Conservation (phyloP, 2,329 filamentous ascomycete genomes). For the Fusarium brevicatenulatum region DNA sequence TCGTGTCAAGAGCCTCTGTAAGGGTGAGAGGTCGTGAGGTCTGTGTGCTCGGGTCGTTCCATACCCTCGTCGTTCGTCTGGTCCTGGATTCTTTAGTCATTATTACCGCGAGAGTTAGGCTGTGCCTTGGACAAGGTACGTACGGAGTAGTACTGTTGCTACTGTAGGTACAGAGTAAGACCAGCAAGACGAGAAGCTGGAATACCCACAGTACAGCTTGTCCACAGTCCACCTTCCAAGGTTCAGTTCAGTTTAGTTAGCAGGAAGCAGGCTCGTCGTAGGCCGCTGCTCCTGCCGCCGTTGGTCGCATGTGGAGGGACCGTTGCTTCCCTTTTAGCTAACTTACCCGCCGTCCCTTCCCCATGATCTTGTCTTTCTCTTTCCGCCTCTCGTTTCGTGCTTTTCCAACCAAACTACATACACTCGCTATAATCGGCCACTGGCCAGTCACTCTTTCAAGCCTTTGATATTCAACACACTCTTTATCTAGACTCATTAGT, state of each 20-base stretch:
- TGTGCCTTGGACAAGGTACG: conserved; percentile 1
- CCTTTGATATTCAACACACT: conserved; percentile 38
- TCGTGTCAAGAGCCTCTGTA: conserved; percentile 27
- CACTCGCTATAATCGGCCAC: conserved; percentile 44
- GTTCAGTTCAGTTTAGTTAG: conserved; percentile 7
- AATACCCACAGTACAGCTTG: conserved; percentile 30
- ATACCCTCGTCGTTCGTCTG: conserved; percentile 28
- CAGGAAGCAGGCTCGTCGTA: background rate
- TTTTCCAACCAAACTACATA: conserved; percentile 39
- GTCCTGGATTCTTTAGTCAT: conserved; percentile 12
- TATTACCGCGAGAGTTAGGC: conserved; percentile 9
- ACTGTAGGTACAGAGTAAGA: background rate
- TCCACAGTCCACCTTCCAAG: conserved; percentile 15
- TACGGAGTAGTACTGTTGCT: background rate
- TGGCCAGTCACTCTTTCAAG: conserved; percentile 44
- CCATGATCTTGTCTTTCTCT: conserved; percentile 39
- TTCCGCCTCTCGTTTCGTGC: conserved; percentile 35
- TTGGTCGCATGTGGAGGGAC: conserved; percentile 39
- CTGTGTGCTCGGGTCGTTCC: conserved; percentile 32
- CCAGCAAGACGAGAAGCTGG: conserved; percentile 3
- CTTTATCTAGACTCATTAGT: conserved; percentile 29
- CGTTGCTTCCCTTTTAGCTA: conserved; percentile 36
- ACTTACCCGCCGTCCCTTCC: conserved; percentile 42
- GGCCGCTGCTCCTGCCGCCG: conserved; percentile 36
- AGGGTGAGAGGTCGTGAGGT: conserved; percentile 27